Percentiles rank a stretch among this genome's conserved stretches.
These are phyloP conservation scores for Dianthus caryophyllus DNA, from an alignment of 148 eudicot species.

Conservation along the genomic window DNA sequence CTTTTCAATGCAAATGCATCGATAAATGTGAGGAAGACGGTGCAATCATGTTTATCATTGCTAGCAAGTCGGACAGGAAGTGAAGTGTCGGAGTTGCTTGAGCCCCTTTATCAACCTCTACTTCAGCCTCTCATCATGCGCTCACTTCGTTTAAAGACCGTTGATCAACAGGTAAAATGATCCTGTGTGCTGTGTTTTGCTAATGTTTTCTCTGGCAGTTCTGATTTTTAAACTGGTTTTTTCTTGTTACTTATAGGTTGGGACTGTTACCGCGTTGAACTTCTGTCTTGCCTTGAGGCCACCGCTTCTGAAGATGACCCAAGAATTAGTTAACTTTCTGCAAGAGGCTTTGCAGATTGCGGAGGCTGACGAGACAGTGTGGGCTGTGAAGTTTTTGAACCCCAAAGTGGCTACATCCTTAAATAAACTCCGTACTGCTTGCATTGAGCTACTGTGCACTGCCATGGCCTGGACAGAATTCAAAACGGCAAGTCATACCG, in stretches of 20 bases:
- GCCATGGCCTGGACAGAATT: constrained; percentile 99
- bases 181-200: constrained; percentile 12
- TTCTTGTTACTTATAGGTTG: constrained; percentile 56
- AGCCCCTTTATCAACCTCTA: constrained; percentile 81
- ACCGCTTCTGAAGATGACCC: constrained; percentile 91
- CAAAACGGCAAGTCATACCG: constrained; percentile 80
- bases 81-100: constrained; percentile 97
- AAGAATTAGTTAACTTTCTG: constrained; percentile 76
- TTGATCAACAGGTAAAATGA: constrained; percentile 83
- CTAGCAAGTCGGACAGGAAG: constrained; percentile 98
- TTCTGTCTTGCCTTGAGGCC: constrained; percentile 98
- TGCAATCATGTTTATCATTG: constrained; percentile 92
- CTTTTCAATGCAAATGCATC: constrained; percentile 82
- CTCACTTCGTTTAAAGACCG: constrained; percentile 83
- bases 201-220: neutral
- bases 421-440: constrained; percentile 87
- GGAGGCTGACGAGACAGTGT: constrained; percentile 85
- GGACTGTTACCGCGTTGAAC: constrained; percentile 91
- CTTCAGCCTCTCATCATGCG: constrained; percentile 90
- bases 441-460: constrained; percentile 94
- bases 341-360: constrained; percentile 96
- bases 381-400: constrained; percentile 89
- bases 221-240: neutral
- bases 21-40: constrained; percentile 77
- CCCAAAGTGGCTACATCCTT: constrained; percentile 83